A percentile compares a stretch with the other conserved stretches of the same genome.
These are phyloP conservation scores for Magnaporthiopsis incrustans DNA, from an alignment of 2,329 filamentous ascomycete species.

Conservation along the genomic window DNA sequence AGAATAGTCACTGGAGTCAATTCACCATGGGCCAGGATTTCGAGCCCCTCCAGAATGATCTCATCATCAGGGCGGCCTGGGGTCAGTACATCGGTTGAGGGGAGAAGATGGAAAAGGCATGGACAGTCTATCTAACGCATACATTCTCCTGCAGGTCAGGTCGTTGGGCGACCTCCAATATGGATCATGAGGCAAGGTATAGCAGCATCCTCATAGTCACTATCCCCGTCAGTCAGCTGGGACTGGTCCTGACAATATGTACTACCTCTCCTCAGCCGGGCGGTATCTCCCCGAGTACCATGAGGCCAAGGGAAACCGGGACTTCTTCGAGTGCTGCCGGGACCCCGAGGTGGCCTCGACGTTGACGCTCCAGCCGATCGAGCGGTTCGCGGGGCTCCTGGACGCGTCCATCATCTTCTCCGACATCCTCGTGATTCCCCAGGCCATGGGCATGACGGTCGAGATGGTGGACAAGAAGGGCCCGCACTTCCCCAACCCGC, in stretches of 20 bases:
- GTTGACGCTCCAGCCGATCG: conserved; percentile 88
- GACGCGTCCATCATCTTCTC: conserved; percentile 99
- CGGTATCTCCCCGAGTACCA: conserved; percentile 98
- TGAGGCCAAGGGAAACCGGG: conserved; percentile 77
- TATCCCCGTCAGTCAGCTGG: neutral
- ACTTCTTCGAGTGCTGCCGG: conserved; percentile 98
- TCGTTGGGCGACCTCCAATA: conserved; percentile 86
- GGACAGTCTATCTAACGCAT: conserved; percentile 12
- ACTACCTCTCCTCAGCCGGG: conserved; percentile 54
- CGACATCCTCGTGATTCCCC: conserved; percentile 94
- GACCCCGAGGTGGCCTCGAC: conserved; percentile 87
- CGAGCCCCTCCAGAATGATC: conserved; percentile 81
- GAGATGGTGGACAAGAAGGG: conserved; percentile 98
- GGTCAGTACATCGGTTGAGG: conserved; percentile 44
- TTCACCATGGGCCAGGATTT: conserved; percentile 60
- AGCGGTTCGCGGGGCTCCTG: conserved; percentile 81
- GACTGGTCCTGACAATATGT: neutral
- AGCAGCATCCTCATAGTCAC: conserved; percentile 13
- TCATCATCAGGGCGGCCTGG: conserved; percentile 82
- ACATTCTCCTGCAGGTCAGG: conserved; percentile 54
- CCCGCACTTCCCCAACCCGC: conserved; percentile 82
- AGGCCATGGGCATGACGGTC: conserved; percentile 97
- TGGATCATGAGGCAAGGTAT: conserved; percentile 99
- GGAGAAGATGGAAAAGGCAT: neutral
- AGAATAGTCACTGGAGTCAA: too few species aligned